Evolutionary conservation across 768 basidiomycete genomes (phyloP), one percentile per base, ranked within the genome.

Genomic region (Boletus huronensis): DNA sequence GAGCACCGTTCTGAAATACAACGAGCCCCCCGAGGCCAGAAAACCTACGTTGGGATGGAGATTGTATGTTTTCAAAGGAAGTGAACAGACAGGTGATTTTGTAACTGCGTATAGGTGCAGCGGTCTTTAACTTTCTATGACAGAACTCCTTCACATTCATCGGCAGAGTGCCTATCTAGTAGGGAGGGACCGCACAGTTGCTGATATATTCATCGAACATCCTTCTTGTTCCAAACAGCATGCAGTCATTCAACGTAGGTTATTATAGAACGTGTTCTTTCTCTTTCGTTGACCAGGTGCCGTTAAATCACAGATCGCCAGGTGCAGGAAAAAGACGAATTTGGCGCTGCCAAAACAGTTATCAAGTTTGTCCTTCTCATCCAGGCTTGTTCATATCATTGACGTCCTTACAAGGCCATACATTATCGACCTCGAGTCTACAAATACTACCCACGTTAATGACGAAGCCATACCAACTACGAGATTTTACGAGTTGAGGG

Each of bases 221-320:
- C 96, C 96, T 3, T 98, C 96, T 6, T 93, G 93, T 60, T 98
- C 97, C 0, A 99, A 99, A 67, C 97, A 99, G 67, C 97, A 99
- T 66, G 94, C 97, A 16, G 97, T 87, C 3, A 88, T 99, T 31
- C 97, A 99, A 73, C 93, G 89, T 88, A 65, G 26, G 85, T 69
- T 28, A 8, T 38, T 35, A 29, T 17, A 48, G 21, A 25, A 1
- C n/a, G 17, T 36, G 17, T 50, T 13, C 39, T 51, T 25, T 43
- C 25, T n/a, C 48, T 40, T 32, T 16, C 36, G 40, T 53, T 60
- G 28, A 57, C 48, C 36, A 26, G 42, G 25, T 29, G 19, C 40
- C 21, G 50, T 54, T 36, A 5, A 48, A 52, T 52, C 51, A 28
- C 60, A 91, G 89, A 88, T 69, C 88, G 97, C 28, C 85, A 89